Evolutionary conservation across 2,329 filamentous ascomycete genomes (phyloP), one percentile per base, ranked within the genome.

Genomic region (Lachnellula cervina): DNA sequence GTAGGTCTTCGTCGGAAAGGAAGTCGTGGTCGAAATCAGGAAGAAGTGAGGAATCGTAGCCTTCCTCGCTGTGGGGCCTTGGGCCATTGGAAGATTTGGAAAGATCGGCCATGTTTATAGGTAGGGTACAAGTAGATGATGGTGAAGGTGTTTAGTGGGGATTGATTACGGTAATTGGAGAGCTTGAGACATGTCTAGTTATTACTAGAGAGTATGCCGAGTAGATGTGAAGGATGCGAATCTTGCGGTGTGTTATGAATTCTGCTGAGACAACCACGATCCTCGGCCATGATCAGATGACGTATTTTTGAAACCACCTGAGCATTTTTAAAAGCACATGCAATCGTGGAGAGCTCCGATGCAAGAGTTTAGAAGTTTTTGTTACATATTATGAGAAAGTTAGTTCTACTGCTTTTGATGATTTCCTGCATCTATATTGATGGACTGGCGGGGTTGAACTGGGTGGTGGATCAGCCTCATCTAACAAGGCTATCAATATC

Each of bases 11-110:
- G 42, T 85, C 77, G 45, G 81, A 73, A 64, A 95, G 77, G 69
- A 97, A 97, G 55, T 94, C 84, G 66, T 80, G 80, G 70, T 92
- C 81, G 71, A 79, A 83, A 71, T 96, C 91, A n/a, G 91, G 92
- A 19, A 97, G 79, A 38, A 74, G 76, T 16, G 79, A 78, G 58
- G 80, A 77, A 71, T 94, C 87, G 73, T 87, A 91, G 46, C 80
- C 82, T 61, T 86, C 78, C 42, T 76, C 83, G 63, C 84, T 84
- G 48, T 74, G 73, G 35, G 77, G 86, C 62, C 84, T 83, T 40
- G 76, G 76, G 28, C 77, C 77, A 60, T 80, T 76, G 47, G 75
- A 78, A 46, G 68, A 68, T 64, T 63, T 61, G 28, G 56, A 49
- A 23, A 67, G 46, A 51, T 70, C 68, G 47, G 68, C 69, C 69